Conservation (phyloP, 2,329 filamentous ascomycete species). For the Cordyceps farinosa region DNA sequence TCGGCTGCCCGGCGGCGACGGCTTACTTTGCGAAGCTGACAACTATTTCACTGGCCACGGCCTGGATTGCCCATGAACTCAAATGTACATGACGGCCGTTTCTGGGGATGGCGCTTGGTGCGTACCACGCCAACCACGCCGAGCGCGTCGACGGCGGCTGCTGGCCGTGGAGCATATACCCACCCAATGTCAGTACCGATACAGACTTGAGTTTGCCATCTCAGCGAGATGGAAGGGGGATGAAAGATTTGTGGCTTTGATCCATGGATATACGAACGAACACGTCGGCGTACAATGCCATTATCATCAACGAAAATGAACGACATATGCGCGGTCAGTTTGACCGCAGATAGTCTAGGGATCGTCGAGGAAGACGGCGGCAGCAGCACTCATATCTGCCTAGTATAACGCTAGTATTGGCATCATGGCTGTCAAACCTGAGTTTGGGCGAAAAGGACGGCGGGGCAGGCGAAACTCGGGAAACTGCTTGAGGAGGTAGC, state of each 20-base stretch:
- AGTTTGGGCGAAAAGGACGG: no score
- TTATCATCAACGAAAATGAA: not conserved
- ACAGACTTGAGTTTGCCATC: not conserved
- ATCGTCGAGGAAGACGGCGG: not conserved
- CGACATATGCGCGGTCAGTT: not conserved
- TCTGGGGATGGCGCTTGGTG: not conserved
- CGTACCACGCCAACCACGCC: slow-evolving; percentile 2
- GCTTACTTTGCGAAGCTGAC: not conserved
- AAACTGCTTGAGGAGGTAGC: not conserved
- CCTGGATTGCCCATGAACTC: not conserved
- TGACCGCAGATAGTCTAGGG: not conserved
- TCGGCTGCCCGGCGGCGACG: not conserved
- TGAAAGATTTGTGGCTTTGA: not conserved
- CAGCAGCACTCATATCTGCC: not conserved
- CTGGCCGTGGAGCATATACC: not conserved
- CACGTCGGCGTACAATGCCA: not conserved
- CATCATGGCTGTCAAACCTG: no score
- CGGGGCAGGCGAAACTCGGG: not conserved
- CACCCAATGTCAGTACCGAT: no score
- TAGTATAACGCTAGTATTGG: not conserved
- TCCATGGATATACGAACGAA: not conserved
- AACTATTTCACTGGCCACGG: not conserved
- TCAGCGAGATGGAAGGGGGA: no score
- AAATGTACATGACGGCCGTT: not conserved
- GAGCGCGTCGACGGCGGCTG: slow-evolving; percentile 1